Evolutionary conservation across 192 early-diverging fungal genomes (phyloP).

Genomic region (Bifiguratus adelaidae): DNA sequence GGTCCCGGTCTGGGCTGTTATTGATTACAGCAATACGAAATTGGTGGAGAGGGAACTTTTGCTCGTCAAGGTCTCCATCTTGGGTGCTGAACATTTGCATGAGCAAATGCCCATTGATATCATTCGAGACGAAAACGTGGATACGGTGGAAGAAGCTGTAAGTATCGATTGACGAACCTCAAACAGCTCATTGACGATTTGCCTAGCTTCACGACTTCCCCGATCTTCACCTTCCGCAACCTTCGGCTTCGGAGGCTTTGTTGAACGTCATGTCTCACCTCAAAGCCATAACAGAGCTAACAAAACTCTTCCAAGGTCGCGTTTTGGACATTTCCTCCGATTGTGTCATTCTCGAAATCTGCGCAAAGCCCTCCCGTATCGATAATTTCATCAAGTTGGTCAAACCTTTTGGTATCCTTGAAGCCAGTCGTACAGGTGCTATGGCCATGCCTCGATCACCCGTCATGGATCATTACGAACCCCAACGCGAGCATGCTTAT

Average conservation of each 20-base stretch:
- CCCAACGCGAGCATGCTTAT: conserved; percentile 46
- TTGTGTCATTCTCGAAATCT: conserved; percentile 73
- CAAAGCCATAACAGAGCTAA: conserved; percentile 69
- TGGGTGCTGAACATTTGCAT: conserved; percentile 50
- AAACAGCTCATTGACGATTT: background rate
- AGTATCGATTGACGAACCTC: too few species aligned
- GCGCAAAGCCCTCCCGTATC: conserved; percentile 77
- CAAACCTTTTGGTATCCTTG: conserved; percentile 92
- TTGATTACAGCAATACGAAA: conserved; percentile 89
- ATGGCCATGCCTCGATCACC: conserved; percentile 97
- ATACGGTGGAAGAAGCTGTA: conserved; percentile 7
- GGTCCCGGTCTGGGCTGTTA: conserved; percentile 91
- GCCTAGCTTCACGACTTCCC: background rate
- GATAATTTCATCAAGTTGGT: conserved; percentile 91
- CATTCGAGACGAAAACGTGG: conserved; percentile 6
- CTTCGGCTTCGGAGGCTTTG: conserved; percentile 30
- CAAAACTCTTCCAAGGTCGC: conserved; percentile 74
- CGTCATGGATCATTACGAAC: conserved; percentile 62
- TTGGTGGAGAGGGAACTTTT: conserved; percentile 90
- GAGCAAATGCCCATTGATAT: conserved; percentile 29
- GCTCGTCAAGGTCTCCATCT: conserved; percentile 85
- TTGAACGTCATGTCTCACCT: conserved; percentile 51
- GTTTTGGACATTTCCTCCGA: conserved; percentile 84
- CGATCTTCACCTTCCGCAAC: conserved; percentile 5
- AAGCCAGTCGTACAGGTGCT: conserved; percentile 82